A percentile compares a stretch with the other conserved stretches of the same genome.
Evolutionary conservation across 208 protist species (phyloP).

Genomic region (Leishmania amazonensis): DNA sequence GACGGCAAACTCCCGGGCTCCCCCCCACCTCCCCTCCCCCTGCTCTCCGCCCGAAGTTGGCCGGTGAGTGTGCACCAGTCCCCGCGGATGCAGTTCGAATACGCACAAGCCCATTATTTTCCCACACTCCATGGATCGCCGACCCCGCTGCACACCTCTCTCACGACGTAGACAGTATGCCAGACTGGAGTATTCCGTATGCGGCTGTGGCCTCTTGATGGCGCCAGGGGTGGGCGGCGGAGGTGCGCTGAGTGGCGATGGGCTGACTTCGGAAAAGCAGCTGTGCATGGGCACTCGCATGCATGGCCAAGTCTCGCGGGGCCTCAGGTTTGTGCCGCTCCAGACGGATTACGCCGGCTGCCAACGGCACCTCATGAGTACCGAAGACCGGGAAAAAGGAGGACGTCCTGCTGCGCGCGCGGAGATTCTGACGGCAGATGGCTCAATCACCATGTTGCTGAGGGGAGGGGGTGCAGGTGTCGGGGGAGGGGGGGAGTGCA

Average conservation of each 20-base stretch:
- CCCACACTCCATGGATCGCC: neutral
- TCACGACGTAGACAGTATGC: neutral
- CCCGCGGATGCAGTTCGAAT: neutral
- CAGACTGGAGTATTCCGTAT: neutral
- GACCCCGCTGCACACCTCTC: neutral
- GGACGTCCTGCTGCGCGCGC: neutral
- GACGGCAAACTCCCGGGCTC: too few species aligned
- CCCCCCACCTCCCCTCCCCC: too few species aligned
- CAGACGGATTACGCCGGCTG: neutral
- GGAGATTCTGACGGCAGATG: neutral
- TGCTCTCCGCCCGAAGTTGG: too few species aligned
- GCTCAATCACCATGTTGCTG: neutral
- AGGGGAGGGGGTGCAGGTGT: neutral
- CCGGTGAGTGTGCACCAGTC: neutral
- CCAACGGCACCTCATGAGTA: neutral
- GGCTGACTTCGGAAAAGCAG: neutral
- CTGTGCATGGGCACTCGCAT: neutral
- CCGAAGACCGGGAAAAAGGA: neutral
- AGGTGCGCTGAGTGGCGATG: neutral
- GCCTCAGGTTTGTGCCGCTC: neutral
- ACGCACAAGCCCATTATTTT: neutral
- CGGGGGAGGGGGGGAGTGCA: neutral
- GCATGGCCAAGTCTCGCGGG: neutral
- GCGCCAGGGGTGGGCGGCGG: too few species aligned
- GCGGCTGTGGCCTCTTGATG: neutral